Conservation (phyloP, 2,329 filamentous ascomycete genomes). For the Colletotrichum falcatum region DNA sequence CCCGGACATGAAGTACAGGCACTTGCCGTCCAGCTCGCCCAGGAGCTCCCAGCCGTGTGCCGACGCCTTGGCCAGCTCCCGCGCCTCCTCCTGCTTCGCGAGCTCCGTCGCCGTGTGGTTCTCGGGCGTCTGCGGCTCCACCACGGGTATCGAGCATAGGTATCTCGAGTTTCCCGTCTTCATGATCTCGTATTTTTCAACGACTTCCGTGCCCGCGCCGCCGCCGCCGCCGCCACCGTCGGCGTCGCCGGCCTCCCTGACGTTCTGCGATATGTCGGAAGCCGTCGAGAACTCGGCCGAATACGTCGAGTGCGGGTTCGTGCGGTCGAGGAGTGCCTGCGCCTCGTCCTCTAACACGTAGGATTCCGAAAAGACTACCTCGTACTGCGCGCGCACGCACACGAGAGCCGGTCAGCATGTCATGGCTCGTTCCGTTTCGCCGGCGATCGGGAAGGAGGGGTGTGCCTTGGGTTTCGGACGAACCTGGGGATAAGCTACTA, state of each 20-base stretch:
- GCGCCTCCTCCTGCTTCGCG: conserved; percentile 79
- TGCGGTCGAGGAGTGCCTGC: conserved; percentile 65
- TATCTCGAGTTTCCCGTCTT: conserved; percentile 77
- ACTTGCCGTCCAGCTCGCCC: conserved; percentile 79
- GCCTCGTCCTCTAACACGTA: conserved; percentile 80
- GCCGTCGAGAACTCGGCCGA: conserved; percentile 55
- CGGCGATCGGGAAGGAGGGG: neutral
- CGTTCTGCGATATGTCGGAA: conserved; percentile 54
- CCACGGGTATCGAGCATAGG: conserved; percentile 84
- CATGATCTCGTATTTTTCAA: conserved; percentile 78
- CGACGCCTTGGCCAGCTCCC: conserved; percentile 82
- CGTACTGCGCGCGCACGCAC: conserved; percentile 69
- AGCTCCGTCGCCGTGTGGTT: conserved; percentile 76
- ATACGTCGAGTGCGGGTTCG: conserved; percentile 52
- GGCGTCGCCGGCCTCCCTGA: conserved; percentile 51
- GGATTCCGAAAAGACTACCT: conserved; percentile 79
- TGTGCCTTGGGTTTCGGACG: conserved; percentile 43
- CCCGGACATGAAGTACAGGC: conserved; percentile 84
- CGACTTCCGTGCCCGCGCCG: conserved; percentile 44
- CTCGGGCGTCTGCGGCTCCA: conserved; percentile 67
- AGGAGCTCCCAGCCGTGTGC: conserved; percentile 84
- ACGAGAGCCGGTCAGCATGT: neutral
- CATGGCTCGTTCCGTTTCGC: conserved; percentile 10
- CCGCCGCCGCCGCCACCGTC: conserved; percentile 44
- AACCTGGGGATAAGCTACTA: conserved; percentile 89